These are phyloP conservation scores for Microdochium trichocladiopsis DNA, from an alignment of 2,329 filamentous ascomycete genomes.

Conservation along the genomic window DNA sequence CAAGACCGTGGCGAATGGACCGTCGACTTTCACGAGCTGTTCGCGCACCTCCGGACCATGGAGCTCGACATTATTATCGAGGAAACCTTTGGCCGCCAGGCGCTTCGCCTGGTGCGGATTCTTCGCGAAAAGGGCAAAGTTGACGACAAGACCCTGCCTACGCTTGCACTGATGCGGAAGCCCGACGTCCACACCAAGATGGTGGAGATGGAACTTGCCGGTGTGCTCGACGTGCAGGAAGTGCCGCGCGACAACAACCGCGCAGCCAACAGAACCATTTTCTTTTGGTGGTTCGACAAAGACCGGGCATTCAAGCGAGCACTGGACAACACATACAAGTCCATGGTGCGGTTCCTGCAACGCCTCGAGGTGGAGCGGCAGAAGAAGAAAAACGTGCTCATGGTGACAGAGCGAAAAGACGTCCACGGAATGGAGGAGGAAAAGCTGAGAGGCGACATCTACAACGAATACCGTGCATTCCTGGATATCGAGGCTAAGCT, in stretches of 20 bases:
- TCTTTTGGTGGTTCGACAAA: conserved; percentile 85
- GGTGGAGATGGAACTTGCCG: conserved; percentile 76
- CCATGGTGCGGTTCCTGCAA: conserved; percentile 79
- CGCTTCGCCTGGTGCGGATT: conserved; percentile 78
- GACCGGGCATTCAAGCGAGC: conserved; percentile 64
- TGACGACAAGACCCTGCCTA: conserved; percentile 85
- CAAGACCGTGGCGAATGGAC: conserved; percentile 68
- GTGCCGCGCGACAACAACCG: conserved; percentile 82
- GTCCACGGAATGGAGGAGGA: conserved; percentile 79
- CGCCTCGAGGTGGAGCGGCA: conserved; percentile 70
- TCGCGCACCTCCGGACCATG: conserved; percentile 62
- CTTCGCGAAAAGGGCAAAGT: conserved; percentile 82
- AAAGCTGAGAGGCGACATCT: conserved; percentile 68
- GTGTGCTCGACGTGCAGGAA: conserved; percentile 88
- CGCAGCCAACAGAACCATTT: conserved; percentile 76
- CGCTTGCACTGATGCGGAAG: conserved; percentile 75
- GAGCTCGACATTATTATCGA: conserved; percentile 80
- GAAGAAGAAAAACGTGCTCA: conserved; percentile 64
- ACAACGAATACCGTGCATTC: conserved; percentile 52
- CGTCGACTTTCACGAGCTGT: conserved; percentile 71
- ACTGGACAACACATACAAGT: conserved; percentile 79
- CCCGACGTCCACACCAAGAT: conserved; percentile 80
- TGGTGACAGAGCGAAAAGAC: conserved; percentile 78
- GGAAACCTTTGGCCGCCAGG: conserved; percentile 67
- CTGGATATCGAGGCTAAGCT: conserved; percentile 65